Percentiles rank a stretch among this genome's conserved stretches.
phyloP scores from a whole-genome alignment of 805 yeast species.

The Yamadazyma nakazawae region DNA sequence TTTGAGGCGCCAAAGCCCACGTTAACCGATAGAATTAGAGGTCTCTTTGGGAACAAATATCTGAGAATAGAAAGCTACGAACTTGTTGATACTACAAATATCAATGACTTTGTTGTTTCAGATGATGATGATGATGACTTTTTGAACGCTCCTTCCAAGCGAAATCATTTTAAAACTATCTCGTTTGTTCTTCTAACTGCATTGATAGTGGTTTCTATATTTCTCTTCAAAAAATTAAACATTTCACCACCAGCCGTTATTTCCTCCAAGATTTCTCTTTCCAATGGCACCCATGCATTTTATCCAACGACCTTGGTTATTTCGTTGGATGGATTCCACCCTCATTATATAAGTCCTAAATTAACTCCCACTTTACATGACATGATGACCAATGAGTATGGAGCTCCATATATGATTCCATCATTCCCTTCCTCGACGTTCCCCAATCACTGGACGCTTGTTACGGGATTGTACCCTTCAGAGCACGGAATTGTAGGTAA shows the following conservation, averaged over 20 bases:
- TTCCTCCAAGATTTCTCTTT: conserved; percentile 18
- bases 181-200: background rate
- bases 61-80: conserved; percentile 13
- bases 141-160: background rate
- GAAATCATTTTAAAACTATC: background rate
- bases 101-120: background rate
- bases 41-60: conserved; percentile 2
- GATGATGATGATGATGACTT: background rate
- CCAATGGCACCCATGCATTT: conserved; percentile 67
- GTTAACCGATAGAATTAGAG: conserved; percentile 1
- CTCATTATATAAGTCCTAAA: conserved; percentile 67
- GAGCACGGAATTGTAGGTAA: conserved; percentile 88
- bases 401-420: conserved; percentile 83
- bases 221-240: background rate
- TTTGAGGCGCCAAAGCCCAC: conserved; percentile 4
- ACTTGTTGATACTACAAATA: conserved; percentile 4
- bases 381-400: conserved; percentile 49
- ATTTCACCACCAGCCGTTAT: background rate
- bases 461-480: conserved; percentile 81
- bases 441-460: conserved; percentile 89
- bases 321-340: conserved; percentile 89
- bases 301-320: conserved; percentile 78
- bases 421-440: conserved; percentile 87
- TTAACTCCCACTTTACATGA: conserved; percentile 70
- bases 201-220: background rate